Percentiles rank a stretch among this genome's conserved stretches.
These are phyloP conservation scores for Neurospora sp. DNA, from an alignment of 495 filamentous ascomycete species.

Conservation along the genomic window DNA sequence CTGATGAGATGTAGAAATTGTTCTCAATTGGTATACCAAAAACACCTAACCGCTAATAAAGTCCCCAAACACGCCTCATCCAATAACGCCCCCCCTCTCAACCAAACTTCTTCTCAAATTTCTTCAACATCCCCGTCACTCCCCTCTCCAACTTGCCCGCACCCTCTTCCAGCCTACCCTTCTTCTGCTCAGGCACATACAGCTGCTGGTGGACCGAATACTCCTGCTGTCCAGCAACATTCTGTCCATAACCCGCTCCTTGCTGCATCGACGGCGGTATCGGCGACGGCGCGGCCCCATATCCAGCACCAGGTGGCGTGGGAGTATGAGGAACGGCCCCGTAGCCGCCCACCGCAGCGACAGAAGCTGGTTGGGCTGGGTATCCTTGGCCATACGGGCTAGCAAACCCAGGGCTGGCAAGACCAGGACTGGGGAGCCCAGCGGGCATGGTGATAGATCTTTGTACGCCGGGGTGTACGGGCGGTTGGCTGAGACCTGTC, in stretches of 20 bases:
- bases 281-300: slow-evolving; percentile 17
- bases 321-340: slow-evolving; percentile 26
- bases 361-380: slow-evolving; percentile 12
- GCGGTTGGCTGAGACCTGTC: slow-evolving; percentile 21
- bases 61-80: neutral
- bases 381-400: slow-evolving; percentile 33
- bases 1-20: neutral
- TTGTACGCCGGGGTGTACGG: slow-evolving; percentile 26
- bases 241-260: slow-evolving; percentile 49
- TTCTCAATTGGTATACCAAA: neutral
- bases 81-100: slow-evolving; percentile 1
- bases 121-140: slow-evolving; percentile 75
- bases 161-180: slow-evolving; percentile 56
- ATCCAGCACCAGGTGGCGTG: slow-evolving; percentile 13
- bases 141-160: slow-evolving; percentile 66
- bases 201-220: slow-evolving; percentile 68
- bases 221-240: slow-evolving; percentile 22
- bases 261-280: slow-evolving; percentile 18
- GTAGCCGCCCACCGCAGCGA: slow-evolving; percentile 3
- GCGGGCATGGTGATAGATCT: slow-evolving; percentile 35
- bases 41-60: neutral
- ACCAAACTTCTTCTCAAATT: slow-evolving; percentile 76
- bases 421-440: slow-evolving; percentile 14
- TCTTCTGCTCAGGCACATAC: slow-evolving; percentile 60
- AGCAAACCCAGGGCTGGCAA: slow-evolving; percentile 17